These are phyloP conservation scores for Sphenostylis stenocarpa DNA, from an alignment of 306 rosid genomes.

Conservation along the genomic window DNA sequence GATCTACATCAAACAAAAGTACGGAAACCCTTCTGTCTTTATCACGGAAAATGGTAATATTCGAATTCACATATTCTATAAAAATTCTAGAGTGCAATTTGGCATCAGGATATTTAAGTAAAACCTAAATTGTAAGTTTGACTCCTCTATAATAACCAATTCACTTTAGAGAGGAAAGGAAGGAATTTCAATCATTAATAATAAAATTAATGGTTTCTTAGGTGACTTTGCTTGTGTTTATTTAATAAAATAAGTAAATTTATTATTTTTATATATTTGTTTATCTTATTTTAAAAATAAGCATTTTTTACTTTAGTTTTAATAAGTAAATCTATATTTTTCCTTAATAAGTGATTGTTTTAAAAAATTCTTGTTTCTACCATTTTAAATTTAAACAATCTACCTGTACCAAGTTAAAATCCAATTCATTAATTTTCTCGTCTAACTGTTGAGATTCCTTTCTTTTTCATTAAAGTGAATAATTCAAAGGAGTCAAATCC, in stretches of 20 bases:
- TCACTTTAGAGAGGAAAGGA: not conserved
- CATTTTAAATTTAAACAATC: no score
- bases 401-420: not conserved
- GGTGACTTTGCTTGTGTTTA: no score
- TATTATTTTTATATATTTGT: no score
- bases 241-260: no score
- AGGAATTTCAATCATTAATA: not conserved
- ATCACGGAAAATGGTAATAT: constrained; percentile 93
- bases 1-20: constrained; percentile 79
- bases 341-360: no score
- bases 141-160: not conserved
- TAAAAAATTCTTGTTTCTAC: no score
- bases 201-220: not conserved
- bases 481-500: not conserved
- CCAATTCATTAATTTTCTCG: not conserved
- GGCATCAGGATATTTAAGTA: not conserved
- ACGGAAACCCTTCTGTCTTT: constrained; percentile 72
- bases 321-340: no score
- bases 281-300: no score
- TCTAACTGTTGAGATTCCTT: not conserved
- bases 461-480: not conserved
- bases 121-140: not conserved
- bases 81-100: not conserved
- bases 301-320: no score
- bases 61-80: not conserved